These are phyloP conservation scores for Coniochaeta ligniaria DNA, from an alignment of 2,329 filamentous ascomycete genomes.

Conservation along the genomic window DNA sequence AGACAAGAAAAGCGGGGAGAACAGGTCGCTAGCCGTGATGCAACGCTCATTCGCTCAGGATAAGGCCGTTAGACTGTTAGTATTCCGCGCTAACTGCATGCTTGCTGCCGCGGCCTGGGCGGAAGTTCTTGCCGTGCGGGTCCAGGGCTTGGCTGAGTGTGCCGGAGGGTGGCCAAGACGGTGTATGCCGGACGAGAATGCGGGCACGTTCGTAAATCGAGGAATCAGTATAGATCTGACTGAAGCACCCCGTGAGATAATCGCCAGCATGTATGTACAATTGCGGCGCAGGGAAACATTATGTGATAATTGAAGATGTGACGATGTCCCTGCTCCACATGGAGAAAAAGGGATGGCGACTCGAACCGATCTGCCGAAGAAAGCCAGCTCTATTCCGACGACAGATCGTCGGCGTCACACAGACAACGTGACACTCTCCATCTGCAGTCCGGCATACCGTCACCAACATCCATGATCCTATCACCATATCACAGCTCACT, in stretches of 20 bases:
- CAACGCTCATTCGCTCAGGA: background rate
- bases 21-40: background rate
- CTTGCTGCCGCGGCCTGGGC: background rate
- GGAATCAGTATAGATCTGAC: no score
- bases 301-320: background rate
- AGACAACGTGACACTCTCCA: no score
- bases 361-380: conserved; percentile 1
- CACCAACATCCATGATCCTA: no score
- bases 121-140: background rate
- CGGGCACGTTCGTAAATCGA: no score
- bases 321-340: background rate
- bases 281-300: background rate
- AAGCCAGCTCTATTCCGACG: background rate
- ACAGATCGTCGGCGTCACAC: background rate
- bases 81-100: background rate
- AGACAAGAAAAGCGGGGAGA: background rate
- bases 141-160: no score
- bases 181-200: no score
- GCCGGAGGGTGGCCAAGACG: no score
- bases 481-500: no score
- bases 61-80: background rate
- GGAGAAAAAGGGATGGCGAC: background rate
- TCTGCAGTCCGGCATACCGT: no score
- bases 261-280: no score
- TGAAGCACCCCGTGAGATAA: no score